Base-by-base conservation (phyloP, 768 basidiomycete genomes). In the Pulveroboletus sp. region DNA sequence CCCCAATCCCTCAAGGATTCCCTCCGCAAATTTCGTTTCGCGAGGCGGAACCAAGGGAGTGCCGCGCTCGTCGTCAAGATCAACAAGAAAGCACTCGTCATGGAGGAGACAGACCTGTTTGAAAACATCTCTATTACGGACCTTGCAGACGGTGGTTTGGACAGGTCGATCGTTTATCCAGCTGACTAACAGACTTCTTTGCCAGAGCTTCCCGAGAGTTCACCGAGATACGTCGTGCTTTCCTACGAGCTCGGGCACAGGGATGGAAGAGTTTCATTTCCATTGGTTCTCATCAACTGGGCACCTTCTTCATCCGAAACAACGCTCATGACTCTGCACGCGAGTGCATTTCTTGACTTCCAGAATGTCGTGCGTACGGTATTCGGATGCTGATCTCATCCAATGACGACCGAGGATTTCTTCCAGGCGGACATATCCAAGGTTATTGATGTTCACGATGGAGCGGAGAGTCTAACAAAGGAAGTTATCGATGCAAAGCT, bases 1-100 rank as follows among this genome's bases (percentile, higher is more conserved):
- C 89, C 89, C 0, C 76, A 83, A 57, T 73, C 76, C 40, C 77
- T 94, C 67, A 89, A 87, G 67, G 81, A 86, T 55, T 72, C 81
- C 24, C 80, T 94, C 37, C 82, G 86, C 68, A 93, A 92, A 63
- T 95, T 94, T 72, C 76, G 89, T 12, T 87, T 90, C 49, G 72
- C 73, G 5, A 80, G 86, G 21, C 81, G 77, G 60, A 78, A 76
- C 39, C 68, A 76, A 17, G 86, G 83, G 35, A 85, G 77, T 58
- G 85, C 89, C 24, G 92, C 90, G 14, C 74, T 94, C 47, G 72
- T 92, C 58, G 83, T 94, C 69, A 94, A 93, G 81, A 90, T 94
- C 71, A 86, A 93, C 77, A 93, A 89, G 74, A 68, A 75, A 36
- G 75, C 83, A 59, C 77, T 94, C 50, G 62, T 82, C 56, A 86